Conservation (phyloP, 192 early-diverging fungal genomes). For the Umbelopsis ramanniana region DNA sequence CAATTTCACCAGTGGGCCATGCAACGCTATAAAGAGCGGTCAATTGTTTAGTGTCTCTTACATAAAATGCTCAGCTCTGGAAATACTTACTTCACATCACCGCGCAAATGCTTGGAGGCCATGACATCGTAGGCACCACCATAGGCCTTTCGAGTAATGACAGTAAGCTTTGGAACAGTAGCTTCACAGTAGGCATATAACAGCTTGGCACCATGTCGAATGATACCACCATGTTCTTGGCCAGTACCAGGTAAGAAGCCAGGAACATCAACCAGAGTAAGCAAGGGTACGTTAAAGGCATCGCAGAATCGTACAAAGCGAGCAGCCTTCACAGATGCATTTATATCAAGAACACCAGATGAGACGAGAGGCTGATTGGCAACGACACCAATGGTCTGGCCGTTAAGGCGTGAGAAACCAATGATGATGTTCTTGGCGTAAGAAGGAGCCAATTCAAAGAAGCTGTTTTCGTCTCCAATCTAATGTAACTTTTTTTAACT, state of each 20-base stretch:
- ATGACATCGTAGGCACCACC: conserved; percentile 98
- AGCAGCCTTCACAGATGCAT: conserved; percentile 93
- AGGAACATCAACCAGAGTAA: conserved; percentile 96
- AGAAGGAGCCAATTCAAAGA: conserved; percentile 93
- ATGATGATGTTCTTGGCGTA: conserved; percentile 93
- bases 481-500: conserved; percentile 36
- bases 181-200: conserved; percentile 97
- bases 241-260: conserved; percentile 94
- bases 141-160: conserved; percentile 96
- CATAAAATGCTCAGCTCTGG: neutral
- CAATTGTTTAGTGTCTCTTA: neutral
- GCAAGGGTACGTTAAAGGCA: conserved; percentile 92
- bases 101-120: conserved; percentile 94
- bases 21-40: conserved; percentile 66
- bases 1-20: conserved; percentile 98
- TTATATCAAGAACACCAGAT: conserved; percentile 95
- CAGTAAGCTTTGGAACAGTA: conserved; percentile 94
- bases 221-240: conserved; percentile 96
- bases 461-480: conserved; percentile 80
- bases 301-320: conserved; percentile 97
- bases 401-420: conserved; percentile 86
- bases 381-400: conserved; percentile 85
- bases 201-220: conserved; percentile 95
- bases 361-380: conserved; percentile 96
- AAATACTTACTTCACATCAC: conserved; percentile 64